A percentile compares a stretch with the other conserved stretches of the same genome.
Conservation (phyloP, 2,329 filamentous ascomycete species). For the Monilinia fructicola region DNA sequence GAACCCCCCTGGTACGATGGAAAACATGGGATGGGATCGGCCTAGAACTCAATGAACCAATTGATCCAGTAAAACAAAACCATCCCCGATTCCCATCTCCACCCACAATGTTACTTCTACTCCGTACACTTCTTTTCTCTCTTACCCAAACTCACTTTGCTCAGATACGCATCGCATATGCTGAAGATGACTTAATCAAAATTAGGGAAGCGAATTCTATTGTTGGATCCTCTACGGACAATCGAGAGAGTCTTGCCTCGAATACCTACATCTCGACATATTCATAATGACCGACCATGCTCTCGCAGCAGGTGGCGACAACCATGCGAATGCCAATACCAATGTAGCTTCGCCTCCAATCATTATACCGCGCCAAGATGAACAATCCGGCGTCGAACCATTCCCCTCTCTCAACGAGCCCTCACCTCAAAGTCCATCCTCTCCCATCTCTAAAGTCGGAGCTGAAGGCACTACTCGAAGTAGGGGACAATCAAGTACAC, state of each 20-base stretch:
- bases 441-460: conserved; percentile 21
- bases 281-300: conserved; percentile 5
- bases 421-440: conserved; percentile 6
- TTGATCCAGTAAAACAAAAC: background rate
- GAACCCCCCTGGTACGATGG: background rate
- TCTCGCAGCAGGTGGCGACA: background rate
- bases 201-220: background rate
- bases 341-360: conserved; percentile 9
- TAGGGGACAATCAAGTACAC: conserved; percentile 29
- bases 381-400: conserved; percentile 22
- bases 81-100: background rate
- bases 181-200: conserved; percentile 1
- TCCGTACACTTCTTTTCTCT: too few species aligned
- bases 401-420: conserved; percentile 26
- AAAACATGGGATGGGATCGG: background rate
- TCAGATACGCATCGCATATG: background rate
- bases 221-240: background rate
- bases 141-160: background rate
- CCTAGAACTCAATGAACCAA: background rate
- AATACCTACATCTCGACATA: background rate
- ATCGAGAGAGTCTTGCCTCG: background rate
- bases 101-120: background rate
- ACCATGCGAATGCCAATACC: background rate
- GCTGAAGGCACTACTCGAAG: conserved; percentile 24
- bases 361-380: conserved; percentile 1